Evolutionary conservation across 345 rosid species (phyloP).

Genomic region (Eucalyptus polybractea): DNA sequence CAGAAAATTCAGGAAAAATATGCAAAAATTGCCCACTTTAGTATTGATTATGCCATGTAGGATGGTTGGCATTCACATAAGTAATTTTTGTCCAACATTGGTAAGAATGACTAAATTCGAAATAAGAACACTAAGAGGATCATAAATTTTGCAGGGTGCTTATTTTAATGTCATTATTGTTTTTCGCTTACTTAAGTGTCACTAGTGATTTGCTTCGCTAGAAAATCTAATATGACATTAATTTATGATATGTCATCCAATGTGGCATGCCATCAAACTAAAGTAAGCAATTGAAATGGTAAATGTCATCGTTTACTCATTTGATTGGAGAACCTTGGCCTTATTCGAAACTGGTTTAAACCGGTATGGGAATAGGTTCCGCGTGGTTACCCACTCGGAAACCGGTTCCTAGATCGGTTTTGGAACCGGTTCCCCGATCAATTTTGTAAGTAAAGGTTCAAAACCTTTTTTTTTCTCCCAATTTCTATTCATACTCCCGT

Average conservation of each 20-base stretch:
- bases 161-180: too few relatives aligned
- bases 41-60: too few relatives aligned
- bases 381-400: too few relatives aligned
- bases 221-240: not conserved
- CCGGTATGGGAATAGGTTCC: too few relatives aligned
- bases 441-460: too few relatives aligned
- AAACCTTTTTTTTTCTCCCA: too few relatives aligned
- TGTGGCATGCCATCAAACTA: not conserved
- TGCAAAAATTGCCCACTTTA: not conserved
- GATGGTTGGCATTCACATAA: rapidly evolving
- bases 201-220: rapidly evolving
- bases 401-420: too few relatives aligned
- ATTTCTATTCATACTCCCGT: too few relatives aligned
- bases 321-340: not conserved
- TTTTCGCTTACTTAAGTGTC: not conserved
- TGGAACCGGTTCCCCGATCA: too few relatives aligned
- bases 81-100: too few relatives aligned
- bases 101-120: not conserved
- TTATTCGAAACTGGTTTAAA: too few relatives aligned
- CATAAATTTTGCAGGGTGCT: not conserved
- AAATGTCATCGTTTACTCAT: not conserved
- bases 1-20: too few relatives aligned
- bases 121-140: not conserved
- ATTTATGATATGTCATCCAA: not conserved
- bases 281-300: not conserved